A percentile compares a stretch with the other conserved stretches of the same genome.
phyloP scores from a whole-genome alignment of 345 rosid genomes.

The Acer saccharum region DNA sequence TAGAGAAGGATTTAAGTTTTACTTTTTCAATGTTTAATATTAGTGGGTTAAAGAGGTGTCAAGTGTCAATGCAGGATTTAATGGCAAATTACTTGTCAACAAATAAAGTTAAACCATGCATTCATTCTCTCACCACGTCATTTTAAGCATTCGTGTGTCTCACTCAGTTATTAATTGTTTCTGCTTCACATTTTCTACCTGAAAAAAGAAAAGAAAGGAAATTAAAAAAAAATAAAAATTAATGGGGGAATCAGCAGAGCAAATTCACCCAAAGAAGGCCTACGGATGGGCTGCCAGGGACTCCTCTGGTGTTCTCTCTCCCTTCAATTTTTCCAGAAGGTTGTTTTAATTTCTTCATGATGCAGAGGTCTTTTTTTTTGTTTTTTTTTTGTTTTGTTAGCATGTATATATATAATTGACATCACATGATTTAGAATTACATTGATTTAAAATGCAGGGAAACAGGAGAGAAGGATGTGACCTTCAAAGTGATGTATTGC shows the following conservation, averaged over 20 bases:
- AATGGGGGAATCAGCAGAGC: slow-evolving; percentile 16
- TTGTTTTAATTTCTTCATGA: background rate
- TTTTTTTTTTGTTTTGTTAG: background rate
- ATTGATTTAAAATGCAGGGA: slow-evolving; percentile 32
- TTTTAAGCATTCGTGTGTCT: background rate
- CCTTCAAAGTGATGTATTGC: slow-evolving; percentile 59
- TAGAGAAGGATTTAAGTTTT: too few relatives aligned
- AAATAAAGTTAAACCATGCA: too few relatives aligned
- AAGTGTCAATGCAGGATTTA: too few relatives aligned
- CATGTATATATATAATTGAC: background rate
- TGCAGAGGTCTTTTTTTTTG: background rate
- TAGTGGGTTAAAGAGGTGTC: too few relatives aligned
- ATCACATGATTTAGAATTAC: background rate
- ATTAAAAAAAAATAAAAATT: background rate
- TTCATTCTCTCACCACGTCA: too few relatives aligned
- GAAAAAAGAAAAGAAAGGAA: background rate
- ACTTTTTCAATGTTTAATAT: too few relatives aligned
- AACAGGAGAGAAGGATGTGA: slow-evolving; percentile 58
- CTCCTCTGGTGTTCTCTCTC: slow-evolving; percentile 59
- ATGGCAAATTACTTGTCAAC: too few relatives aligned
- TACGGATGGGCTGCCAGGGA: slow-evolving; percentile 69
- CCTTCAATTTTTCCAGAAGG: slow-evolving; percentile 61
- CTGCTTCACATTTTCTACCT: background rate
- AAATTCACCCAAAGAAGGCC: slow-evolving; percentile 35
- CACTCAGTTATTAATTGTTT: too few relatives aligned